Evolutionary conservation across 768 basidiomycete species (phyloP), one percentile per base, ranked within the genome.

Genomic region (Tricholoma terreum): DNA sequence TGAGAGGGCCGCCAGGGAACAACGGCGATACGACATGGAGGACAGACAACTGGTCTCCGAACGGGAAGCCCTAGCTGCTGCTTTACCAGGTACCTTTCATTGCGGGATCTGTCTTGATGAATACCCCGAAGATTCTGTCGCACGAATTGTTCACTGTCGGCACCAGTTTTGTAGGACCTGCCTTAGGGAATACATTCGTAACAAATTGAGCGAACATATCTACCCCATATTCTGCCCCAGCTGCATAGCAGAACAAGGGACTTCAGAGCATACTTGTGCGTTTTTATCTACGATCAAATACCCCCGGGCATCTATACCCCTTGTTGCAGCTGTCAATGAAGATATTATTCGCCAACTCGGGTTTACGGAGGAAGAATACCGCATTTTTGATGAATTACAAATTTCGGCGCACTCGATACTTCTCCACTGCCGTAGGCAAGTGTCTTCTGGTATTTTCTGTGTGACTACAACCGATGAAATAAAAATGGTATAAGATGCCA

Each of bases 221-320:
- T 87, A 79, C 49, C 87, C 87, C 4, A 80, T 89, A 30, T 63
- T 79, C 11, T 89, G 87, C 66, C 87, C 87, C 1, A 62, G 78
- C 31, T 89, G 87, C 58, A 68, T 72, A 12, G 66, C 72, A 14
- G 64, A 69, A 15, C 52, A 35, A 35, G 33, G 14, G 22, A 7
- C 45, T 22, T 33, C 59, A 62, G 75, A 38, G 61, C n/a, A 17
- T 12, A n/a, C 22, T 30, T n/a, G 45, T 48, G 22, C 45, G 45
- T 45, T n/a, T 48, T 15, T 27, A 30, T 30, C n/a, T 30, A 1
- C 10, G 24, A 30, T 48, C 24, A 43, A 2, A 8, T 22, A 22
- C 9, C 21, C 9, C 21, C 21, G 5, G 12, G 14, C 7, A 3
- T 48, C 27, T 7, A 27, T 22, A 48, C 14, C 24, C 11, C 11